Conservation (phyloP, 2,329 filamentous ascomycete species). For the Xylaria sp. region DNA sequence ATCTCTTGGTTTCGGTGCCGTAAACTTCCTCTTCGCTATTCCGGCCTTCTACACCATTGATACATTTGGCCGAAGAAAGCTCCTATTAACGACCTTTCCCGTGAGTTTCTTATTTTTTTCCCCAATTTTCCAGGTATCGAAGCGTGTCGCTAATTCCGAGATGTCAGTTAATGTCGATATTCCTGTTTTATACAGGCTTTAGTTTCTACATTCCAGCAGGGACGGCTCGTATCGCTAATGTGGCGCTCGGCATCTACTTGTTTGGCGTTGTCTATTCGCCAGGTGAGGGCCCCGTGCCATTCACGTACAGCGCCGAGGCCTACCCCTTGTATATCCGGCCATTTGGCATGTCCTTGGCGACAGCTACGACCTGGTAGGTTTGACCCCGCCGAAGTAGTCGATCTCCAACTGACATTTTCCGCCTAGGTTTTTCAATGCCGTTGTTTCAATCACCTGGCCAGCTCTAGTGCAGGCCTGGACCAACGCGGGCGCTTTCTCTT, state of each 20-base stretch:
- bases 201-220: constrained; percentile 57
- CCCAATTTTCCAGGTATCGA: not conserved
- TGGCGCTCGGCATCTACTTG: constrained; percentile 62
- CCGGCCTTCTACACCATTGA: constrained; percentile 75
- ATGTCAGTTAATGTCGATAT: constrained; percentile 64
- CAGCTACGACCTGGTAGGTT: constrained; percentile 60
- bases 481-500: constrained; percentile 60
- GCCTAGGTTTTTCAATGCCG: constrained; percentile 48
- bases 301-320: constrained; percentile 74
- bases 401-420: not conserved
- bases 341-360: constrained; percentile 69
- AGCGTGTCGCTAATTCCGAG: constrained; percentile 21
- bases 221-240: constrained; percentile 56
- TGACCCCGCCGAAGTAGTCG: not conserved
- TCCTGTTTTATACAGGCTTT: constrained; percentile 60
- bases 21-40: constrained; percentile 73
- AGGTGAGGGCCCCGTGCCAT: constrained; percentile 71
- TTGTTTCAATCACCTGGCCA: constrained; percentile 59
- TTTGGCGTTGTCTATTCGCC: constrained; percentile 65
- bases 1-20: constrained; percentile 71
- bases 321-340: constrained; percentile 72
- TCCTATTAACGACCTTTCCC: constrained; percentile 72
- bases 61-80: constrained; percentile 72
- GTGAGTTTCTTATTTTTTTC: constrained; percentile 35
- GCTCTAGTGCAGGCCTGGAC: constrained; percentile 57